These are phyloP conservation scores for Protostelium mycophagum DNA, from an alignment of 78 protist species.

Conservation along the genomic window DNA sequence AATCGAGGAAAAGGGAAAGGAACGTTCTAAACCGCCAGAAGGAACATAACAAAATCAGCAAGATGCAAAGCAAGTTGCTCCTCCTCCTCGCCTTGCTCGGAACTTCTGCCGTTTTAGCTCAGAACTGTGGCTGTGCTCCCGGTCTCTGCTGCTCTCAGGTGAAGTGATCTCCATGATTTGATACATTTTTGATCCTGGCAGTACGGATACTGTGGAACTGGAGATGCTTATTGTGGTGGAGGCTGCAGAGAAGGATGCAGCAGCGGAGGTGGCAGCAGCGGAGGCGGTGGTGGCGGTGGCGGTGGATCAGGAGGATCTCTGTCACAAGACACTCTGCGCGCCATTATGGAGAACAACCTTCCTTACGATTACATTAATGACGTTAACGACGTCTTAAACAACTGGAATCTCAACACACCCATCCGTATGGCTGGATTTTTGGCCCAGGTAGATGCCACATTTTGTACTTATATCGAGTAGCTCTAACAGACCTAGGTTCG, in stretches of 20 bases:
- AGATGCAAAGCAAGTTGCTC: no score
- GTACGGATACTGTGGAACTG: background rate
- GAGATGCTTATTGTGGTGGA: background rate
- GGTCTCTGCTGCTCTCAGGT: slow-evolving; percentile 2
- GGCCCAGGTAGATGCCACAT: no score
- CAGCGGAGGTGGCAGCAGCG: background rate
- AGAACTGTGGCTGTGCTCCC: background rate
- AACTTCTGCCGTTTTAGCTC: no score
- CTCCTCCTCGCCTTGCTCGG: no score
- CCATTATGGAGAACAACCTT: background rate
- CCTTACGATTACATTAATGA: background rate
- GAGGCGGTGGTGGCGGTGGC: background rate
- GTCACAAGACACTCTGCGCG: background rate
- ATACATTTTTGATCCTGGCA: background rate
- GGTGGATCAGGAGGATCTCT: background rate
- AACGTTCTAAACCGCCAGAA: no score
- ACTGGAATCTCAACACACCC: background rate
- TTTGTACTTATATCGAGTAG: no score
- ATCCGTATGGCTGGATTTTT: background rate
- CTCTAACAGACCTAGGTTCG: no score
- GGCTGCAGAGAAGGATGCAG: background rate
- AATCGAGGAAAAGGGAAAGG: no score
- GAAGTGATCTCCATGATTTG: background rate
- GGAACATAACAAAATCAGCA: no score
- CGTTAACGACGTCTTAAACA: background rate